Base-by-base conservation (phyloP, 2,329 filamentous ascomycete species). In the Lecanicillium sp. region DNA sequence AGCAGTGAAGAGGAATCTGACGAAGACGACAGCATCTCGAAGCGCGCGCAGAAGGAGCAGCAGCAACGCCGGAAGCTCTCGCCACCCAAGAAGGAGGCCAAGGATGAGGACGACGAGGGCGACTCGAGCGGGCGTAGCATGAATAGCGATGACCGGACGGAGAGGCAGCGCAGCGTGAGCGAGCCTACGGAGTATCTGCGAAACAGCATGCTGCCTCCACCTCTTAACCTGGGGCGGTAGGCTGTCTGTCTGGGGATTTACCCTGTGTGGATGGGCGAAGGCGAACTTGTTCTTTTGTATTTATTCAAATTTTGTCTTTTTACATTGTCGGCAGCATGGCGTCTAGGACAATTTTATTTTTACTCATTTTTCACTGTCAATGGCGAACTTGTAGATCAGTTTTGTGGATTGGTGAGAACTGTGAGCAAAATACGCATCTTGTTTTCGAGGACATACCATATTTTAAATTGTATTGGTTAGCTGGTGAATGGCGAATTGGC, bases 1-100 rank as follows among this genome's bases (percentile, higher is more conserved):
- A 85, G 87, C n/a, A n/a, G n/a, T n/a, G 83, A 86, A 44, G 84
- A 88, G 21, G 60, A 60, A 19, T 61, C 58, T 35, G 66, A 66
- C 27, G 64, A 71, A 10, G 70, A 71, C 29, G 21, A 41, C 2
- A 27, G 10, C 36, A 33, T 46, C 10, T 46, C 44, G 35, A 26
- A 14, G 12, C 27, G 29, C 21, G 37, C 37, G 37, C 45, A 40
- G n/a, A 41, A 40, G 15, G 57, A 58, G 17, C 59, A 61, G 47
- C 33, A 44, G 41, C 23, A 44, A n/a, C 40, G 40, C 8, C 40
- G 19, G 17, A 23, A 24, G 21, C 12, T 26, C 8, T n/a, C 14
- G 12, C 35, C 20, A 42, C 9, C 26, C 38, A 54, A 6, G 55
- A 57, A 17, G 53, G 55, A 4, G 12, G 53, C 56, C 15, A 84